Evolutionary conservation across 768 basidiomycete genomes (phyloP), one percentile per base, ranked within the genome.

Genomic region (Tylopilus vinaceipallidus): DNA sequence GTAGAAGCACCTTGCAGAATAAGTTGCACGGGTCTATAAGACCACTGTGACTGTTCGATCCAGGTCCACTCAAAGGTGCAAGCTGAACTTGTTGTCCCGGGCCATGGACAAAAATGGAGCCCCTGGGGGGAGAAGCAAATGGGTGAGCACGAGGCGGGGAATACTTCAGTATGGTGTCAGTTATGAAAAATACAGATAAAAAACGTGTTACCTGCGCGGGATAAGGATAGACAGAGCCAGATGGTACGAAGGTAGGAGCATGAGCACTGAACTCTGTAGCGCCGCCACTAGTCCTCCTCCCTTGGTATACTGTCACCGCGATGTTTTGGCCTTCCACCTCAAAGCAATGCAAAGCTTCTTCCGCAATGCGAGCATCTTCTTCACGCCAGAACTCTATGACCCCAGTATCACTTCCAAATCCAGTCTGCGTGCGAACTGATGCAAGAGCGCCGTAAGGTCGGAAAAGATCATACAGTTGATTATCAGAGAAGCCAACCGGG

Each of bases 81-180:
- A 85, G 76, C 65, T 94, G 90, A 29, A 93, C 89, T 65, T 92
- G 91, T 64, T 94, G 91, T 3, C 91, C 91, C 11, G 91, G 91
- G 10, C 91, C 91, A 66, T 91, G 90, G 8, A 90, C 75, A 61
- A 92, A 92, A 17, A 77, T 57, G 26, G 80, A 53, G 13, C 56
- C 58, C 26, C 69, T 68, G 34, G 70, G 71, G 4, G 67, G 53
- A 40, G 54, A 70, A 38, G 68, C 75, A 56, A 74, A 81, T 13
- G 79, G 80, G 59, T 71, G 74, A 22, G 69, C 72, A 53, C 82
- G 81, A 7, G 87, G 84, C 46, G 86, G 85, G 36, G 86, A 86
- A 71, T 90, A 88, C 77, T 82, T 54, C 34, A 17, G 32, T 32
- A 23, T 49, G 23, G 39, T 26, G 45, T 53, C 43, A 51, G 44